A percentile compares a stretch with the other conserved stretches of the same genome.
Conservation (phyloP, 2,329 filamentous ascomycete species). For the Chlorencoelia australis region DNA sequence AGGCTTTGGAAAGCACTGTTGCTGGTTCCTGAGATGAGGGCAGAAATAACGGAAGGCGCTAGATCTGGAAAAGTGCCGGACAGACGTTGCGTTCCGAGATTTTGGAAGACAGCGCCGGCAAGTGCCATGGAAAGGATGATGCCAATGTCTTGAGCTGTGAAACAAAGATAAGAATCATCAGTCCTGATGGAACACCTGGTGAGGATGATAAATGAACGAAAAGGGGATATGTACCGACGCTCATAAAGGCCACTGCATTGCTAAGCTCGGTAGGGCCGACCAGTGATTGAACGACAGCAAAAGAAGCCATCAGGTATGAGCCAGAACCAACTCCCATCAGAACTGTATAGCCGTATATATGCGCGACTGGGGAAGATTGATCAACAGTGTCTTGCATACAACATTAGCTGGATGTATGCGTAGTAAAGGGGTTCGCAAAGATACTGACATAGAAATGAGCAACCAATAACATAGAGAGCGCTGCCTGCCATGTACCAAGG, state of each 20-base stretch:
- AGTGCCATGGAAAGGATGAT: slow-evolving; percentile 1
- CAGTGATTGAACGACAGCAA: not conserved
- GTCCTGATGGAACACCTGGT: too few relatives aligned
- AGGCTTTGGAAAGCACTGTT: too few relatives aligned
- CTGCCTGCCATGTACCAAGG: not conserved
- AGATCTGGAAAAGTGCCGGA: too few relatives aligned
- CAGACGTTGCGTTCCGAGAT: too few relatives aligned
- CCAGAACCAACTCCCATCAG: slow-evolving; percentile 32
- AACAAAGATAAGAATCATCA: too few relatives aligned
- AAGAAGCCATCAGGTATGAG: not conserved
- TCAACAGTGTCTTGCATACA: slow-evolving; percentile 18
- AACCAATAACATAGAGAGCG: not conserved
- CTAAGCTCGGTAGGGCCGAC: slow-evolving; percentile 5
- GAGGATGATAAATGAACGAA: too few relatives aligned
- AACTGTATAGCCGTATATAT: slow-evolving; percentile 26
- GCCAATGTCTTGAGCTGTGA: slow-evolving; percentile 1
- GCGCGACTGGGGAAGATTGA: slow-evolving; percentile 11
- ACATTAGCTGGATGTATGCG: not conserved
- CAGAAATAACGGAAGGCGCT: too few relatives aligned
- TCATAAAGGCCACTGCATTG: too few relatives aligned
- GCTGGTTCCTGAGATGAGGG: too few relatives aligned
- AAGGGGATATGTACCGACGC: too few relatives aligned
- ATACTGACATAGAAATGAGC: not conserved
- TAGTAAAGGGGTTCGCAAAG: not conserved
- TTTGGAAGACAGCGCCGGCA: slow-evolving; percentile 2